phyloP scores from a whole-genome alignment of 805 yeast species.

The Pachysolen tannophilus region DNA sequence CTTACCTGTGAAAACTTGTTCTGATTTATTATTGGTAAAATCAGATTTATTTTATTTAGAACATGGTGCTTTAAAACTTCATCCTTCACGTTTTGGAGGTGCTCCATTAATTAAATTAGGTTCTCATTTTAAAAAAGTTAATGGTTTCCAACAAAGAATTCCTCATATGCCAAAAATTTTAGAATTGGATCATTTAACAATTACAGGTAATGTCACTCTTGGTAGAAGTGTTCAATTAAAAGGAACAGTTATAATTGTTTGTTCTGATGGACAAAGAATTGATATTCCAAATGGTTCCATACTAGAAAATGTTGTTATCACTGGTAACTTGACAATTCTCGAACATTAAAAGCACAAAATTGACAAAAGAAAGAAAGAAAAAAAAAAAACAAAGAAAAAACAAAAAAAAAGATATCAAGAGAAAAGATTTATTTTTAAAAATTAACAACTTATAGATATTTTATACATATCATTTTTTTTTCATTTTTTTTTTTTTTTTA shows the following conservation, averaged over 20 bases:
- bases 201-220: conserved; percentile 90
- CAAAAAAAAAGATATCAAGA: background rate
- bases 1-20: conserved; percentile 96
- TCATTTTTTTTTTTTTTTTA: too few relatives aligned
- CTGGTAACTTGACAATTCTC: conserved; percentile 91
- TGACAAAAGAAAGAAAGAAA: background rate
- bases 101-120: conserved; percentile 95
- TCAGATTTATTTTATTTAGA: conserved; percentile 87
- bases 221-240: conserved; percentile 88
- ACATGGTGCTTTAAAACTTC: conserved; percentile 84
- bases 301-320: conserved; percentile 92
- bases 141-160: conserved; percentile 81
- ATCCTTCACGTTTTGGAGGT: conserved; percentile 81
- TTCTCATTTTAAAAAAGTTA: conserved; percentile 92
- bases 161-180: conserved; percentile 94
- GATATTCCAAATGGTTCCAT: conserved; percentile 96
- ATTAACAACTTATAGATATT: too few relatives aligned
- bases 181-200: conserved; percentile 94
- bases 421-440: too few relatives aligned
- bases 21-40: conserved; percentile 89
- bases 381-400: background rate
- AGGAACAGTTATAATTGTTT: conserved; percentile 96
- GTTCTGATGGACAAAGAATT: conserved; percentile 93
- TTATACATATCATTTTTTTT: too few relatives aligned
- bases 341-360: conserved; percentile 51